A percentile compares a stretch with the other conserved stretches of the same genome.
These are phyloP conservation scores for Pythium periplocum DNA, from an alignment of 352 stramenopile genomes.

Conservation along the genomic window DNA sequence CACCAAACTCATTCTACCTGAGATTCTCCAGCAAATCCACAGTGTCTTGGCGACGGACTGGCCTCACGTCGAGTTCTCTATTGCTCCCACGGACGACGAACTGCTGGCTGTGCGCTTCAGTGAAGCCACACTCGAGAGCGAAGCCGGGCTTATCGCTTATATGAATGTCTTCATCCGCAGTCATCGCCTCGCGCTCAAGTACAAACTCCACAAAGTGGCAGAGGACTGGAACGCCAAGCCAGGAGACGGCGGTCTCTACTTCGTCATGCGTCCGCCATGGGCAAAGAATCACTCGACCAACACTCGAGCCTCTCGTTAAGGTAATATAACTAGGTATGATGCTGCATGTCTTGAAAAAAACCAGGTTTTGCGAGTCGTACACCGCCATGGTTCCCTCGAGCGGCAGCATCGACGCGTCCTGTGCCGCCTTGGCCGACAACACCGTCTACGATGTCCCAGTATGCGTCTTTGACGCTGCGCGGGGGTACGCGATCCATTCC, in stretches of 20 bases:
- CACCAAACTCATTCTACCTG: constrained; percentile 60
- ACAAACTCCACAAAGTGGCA: constrained; percentile 66
- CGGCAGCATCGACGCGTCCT: constrained; percentile 19
- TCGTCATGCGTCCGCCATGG: constrained; percentile 37
- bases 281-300: constrained; percentile 19
- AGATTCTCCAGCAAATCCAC: constrained; percentile 69
- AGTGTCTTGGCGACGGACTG: constrained; percentile 56
- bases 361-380: constrained; percentile 51
- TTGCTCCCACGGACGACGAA: constrained; percentile 52
- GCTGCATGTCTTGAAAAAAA: constrained; percentile 79
- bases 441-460: constrained; percentile 55
- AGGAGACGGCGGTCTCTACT: constrained; percentile 31
- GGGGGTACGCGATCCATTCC: constrained; percentile 51
- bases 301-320: not conserved
- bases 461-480: constrained; percentile 34
- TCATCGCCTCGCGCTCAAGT: constrained; percentile 64
- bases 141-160: constrained; percentile 64
- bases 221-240: constrained; percentile 68
- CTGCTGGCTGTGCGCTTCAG: constrained; percentile 57
- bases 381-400: constrained; percentile 53
- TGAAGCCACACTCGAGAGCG: constrained; percentile 39
- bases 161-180: constrained; percentile 79
- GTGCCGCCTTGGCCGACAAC: constrained; percentile 52
- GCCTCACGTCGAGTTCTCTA: constrained; percentile 45
- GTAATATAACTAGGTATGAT: constrained; percentile 28